A percentile compares a stretch with the other conserved stretches of the same genome.
These are phyloP conservation scores for Candida odintsovae DNA, from an alignment of 805 yeast genomes.

Conservation along the genomic window DNA sequence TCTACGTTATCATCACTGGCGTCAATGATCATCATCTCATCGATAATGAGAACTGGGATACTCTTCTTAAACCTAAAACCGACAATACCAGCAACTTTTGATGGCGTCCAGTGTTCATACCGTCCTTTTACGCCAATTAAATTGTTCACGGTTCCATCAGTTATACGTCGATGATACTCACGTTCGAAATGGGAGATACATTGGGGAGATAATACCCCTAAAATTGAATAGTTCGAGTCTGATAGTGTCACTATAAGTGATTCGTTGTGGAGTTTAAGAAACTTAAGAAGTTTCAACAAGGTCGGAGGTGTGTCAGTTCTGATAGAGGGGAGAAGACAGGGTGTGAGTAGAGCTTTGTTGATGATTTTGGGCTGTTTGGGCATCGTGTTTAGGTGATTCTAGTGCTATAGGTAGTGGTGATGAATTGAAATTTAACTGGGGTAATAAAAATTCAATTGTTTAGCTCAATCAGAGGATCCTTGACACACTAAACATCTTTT, in stretches of 20 bases:
- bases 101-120: background rate
- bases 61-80: background rate
- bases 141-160: background rate
- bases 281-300: background rate
- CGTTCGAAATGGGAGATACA: background rate
- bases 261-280: background rate
- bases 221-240: background rate
- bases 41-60: background rate
- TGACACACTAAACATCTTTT: too few species aligned
- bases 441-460: background rate
- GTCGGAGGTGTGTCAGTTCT: background rate
- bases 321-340: background rate
- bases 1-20: background rate
- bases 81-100: background rate
- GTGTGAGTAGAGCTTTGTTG: background rate
- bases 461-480: too few species aligned
- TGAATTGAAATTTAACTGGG: too few species aligned
- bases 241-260: background rate
- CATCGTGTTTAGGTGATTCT: too few species aligned
- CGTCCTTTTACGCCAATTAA: background rate
- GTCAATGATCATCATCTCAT: background rate
- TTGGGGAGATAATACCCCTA: background rate
- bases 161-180: background rate
- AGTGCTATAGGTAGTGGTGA: too few species aligned
- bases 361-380: background rate